Evolutionary conservation across 2,329 filamentous ascomycete species (phyloP).

Genomic region (Trichoderma endophyticum): DNA sequence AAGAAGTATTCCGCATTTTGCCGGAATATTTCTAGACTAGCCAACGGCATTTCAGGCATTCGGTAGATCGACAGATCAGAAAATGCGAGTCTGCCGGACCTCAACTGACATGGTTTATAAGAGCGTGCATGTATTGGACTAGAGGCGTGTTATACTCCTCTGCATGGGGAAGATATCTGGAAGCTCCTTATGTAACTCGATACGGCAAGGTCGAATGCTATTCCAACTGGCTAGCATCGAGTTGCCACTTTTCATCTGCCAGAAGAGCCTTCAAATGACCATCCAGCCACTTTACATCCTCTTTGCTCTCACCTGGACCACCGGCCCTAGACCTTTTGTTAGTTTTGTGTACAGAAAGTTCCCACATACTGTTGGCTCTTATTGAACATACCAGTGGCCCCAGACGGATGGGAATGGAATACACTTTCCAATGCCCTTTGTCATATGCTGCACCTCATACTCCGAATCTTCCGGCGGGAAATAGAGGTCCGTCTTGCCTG

Average conservation of each 20-base stretch:
- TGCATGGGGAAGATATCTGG: not conserved
- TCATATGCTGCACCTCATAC: slow-evolving; percentile 60
- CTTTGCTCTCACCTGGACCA: slow-evolving; percentile 67
- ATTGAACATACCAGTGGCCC: slow-evolving; percentile 36
- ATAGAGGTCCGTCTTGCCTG: slow-evolving; percentile 72
- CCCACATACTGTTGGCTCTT: not conserved
- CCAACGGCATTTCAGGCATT: not conserved
- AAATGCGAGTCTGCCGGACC: not conserved
- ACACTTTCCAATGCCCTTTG: slow-evolving; percentile 31
- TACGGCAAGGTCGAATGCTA: not conserved
- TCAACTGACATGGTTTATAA: not conserved
- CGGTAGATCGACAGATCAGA: not conserved
- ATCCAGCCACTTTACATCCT: slow-evolving; percentile 72
- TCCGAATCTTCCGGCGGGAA: slow-evolving; percentile 79
- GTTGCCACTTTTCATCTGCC: slow-evolving; percentile 21
- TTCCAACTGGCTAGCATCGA: not conserved
- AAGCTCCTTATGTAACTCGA: not conserved
- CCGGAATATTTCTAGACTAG: not conserved
- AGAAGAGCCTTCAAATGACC: slow-evolving; percentile 52
- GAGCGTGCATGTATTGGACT: not conserved
- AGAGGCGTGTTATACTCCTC: not conserved
- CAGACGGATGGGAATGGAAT: slow-evolving; percentile 41
- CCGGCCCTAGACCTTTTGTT: slow-evolving; percentile 47
- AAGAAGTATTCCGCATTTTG: not conserved
- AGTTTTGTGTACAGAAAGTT: not conserved